phyloP scores from a whole-genome alignment of 495 filamentous ascomycete genomes.

The Cryomyces minteri region DNA sequence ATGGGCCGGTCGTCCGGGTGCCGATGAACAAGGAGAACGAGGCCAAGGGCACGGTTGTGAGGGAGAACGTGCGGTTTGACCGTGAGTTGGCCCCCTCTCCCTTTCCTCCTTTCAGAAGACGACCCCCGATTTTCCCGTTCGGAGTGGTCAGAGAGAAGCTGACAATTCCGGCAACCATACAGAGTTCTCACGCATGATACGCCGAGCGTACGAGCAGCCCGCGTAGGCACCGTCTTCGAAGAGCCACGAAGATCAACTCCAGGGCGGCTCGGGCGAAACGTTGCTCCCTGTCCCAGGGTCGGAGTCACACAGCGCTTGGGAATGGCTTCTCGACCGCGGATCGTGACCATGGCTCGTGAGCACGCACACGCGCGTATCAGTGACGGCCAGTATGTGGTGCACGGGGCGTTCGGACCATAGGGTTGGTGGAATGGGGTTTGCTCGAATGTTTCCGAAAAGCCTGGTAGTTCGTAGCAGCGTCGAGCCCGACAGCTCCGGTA shows the following conservation, averaged over 20 bases:
- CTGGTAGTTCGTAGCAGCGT: too few species aligned
- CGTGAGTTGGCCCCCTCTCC: slow-evolving; percentile 24
- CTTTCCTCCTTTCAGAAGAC: background rate
- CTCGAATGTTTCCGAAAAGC: too few species aligned
- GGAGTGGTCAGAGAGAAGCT: background rate
- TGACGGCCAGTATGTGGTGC: background rate
- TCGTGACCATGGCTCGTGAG: too few species aligned
- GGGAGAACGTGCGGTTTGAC: slow-evolving; percentile 92
- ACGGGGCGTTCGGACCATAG: background rate
- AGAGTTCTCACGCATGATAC: slow-evolving; percentile 62
- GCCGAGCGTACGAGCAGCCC: slow-evolving; percentile 79
- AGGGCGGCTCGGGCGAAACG: too few species aligned
- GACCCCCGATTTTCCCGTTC: background rate
- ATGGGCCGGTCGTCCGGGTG: slow-evolving; percentile 42
- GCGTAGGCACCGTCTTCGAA: slow-evolving; percentile 18
- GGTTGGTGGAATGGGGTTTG: too few species aligned
- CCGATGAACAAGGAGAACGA: slow-evolving; percentile 97
- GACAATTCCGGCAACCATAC: background rate
- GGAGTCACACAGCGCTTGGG: too few species aligned
- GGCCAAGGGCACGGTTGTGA: slow-evolving; percentile 86
- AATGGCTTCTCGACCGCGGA: too few species aligned
- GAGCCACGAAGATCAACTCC: too few species aligned
- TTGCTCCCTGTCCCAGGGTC: too few species aligned
- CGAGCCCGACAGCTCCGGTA: too few species aligned
- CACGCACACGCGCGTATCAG: background rate